These are phyloP conservation scores for Rutstroemia sp. DNA, from an alignment of 2,329 filamentous ascomycete genomes.

Conservation along the genomic window DNA sequence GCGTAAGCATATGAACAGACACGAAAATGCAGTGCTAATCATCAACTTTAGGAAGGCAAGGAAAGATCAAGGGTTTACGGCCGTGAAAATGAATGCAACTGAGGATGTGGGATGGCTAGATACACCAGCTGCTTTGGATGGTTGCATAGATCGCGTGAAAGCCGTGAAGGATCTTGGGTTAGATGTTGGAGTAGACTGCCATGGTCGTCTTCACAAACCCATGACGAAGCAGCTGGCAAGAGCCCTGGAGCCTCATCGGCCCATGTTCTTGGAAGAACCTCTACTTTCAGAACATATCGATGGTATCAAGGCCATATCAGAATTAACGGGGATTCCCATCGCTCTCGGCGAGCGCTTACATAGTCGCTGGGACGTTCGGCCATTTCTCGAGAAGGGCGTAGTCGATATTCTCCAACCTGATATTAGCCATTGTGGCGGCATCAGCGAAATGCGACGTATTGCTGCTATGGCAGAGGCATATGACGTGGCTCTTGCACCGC, in stretches of 20 bases:
- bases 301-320: constrained; percentile 50
- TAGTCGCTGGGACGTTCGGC: constrained; percentile 65
- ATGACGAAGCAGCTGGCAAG: constrained; percentile 72
- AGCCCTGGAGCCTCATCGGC: constrained; percentile 57
- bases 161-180: constrained; percentile 62
- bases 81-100: constrained; percentile 75
- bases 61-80: constrained; percentile 54
- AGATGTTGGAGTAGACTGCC: constrained; percentile 70
- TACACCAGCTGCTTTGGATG: constrained; percentile 55
- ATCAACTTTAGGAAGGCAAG: constrained; percentile 39
- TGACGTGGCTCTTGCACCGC: constrained; percentile 65
- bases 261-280: constrained; percentile 72
- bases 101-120: constrained; percentile 72
- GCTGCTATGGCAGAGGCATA: constrained; percentile 66
- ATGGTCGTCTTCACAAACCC: constrained; percentile 69
- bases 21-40: neutral
- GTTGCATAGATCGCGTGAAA: constrained; percentile 59
- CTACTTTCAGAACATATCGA: constrained; percentile 58
- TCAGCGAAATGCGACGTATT: constrained; percentile 63
- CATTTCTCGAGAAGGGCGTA: constrained; percentile 59
- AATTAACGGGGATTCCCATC: constrained; percentile 54
- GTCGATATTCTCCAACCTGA: constrained; percentile 71
- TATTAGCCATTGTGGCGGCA: constrained; percentile 63
- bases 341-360: constrained; percentile 67
- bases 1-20: constrained; percentile 38